Evolutionary conservation across 768 basidiomycete species (phyloP).

Genomic region (Trametes cingulata): DNA sequence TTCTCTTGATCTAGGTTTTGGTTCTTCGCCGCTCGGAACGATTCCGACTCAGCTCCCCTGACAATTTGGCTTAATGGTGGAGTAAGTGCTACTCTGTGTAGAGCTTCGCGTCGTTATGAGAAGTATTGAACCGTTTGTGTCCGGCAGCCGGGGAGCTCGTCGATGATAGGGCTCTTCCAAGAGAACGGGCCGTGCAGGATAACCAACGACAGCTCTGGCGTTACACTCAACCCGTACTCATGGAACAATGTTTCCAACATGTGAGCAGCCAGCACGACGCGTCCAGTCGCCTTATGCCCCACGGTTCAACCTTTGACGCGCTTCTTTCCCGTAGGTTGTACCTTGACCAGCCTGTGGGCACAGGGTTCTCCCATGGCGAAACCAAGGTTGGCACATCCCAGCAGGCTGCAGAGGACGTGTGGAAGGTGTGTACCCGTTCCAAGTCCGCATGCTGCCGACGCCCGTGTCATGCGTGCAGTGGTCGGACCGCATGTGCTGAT

Average conservation of each 20-base stretch:
- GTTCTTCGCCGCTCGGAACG: conserved; percentile 67
- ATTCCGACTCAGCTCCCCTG: conserved; percentile 59
- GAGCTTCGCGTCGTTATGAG: not conserved
- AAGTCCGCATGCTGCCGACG: conserved; percentile 1
- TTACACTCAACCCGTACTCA: conserved; percentile 54
- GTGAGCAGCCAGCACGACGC: conserved; percentile 18
- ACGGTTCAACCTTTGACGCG: not conserved
- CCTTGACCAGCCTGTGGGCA: conserved; percentile 64
- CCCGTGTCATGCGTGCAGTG: not conserved
- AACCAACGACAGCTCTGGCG: conserved; percentile 50
- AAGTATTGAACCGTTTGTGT: not conserved
- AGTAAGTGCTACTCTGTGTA: conserved; percentile 26
- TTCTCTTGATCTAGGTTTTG: conserved; percentile 50
- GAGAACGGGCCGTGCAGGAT: conserved; percentile 48
- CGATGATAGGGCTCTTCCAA: conserved; percentile 41
- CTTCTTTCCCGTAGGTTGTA: conserved; percentile 38
- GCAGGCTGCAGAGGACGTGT: conserved; percentile 57
- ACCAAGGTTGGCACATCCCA: conserved; percentile 52
- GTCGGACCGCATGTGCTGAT: not conserved
- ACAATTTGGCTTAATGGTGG: conserved; percentile 68
- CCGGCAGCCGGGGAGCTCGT: conserved; percentile 40
- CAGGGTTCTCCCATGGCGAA: conserved; percentile 62
- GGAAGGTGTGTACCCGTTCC: conserved; percentile 36
- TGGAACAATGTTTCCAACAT: conserved; percentile 62
- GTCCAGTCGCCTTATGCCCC: not conserved